A percentile compares a stretch with the other conserved stretches of the same genome.
These are phyloP conservation scores for Scolecobasidium constrictum DNA, from an alignment of 2,329 filamentous ascomycete genomes.

Conservation along the genomic window DNA sequence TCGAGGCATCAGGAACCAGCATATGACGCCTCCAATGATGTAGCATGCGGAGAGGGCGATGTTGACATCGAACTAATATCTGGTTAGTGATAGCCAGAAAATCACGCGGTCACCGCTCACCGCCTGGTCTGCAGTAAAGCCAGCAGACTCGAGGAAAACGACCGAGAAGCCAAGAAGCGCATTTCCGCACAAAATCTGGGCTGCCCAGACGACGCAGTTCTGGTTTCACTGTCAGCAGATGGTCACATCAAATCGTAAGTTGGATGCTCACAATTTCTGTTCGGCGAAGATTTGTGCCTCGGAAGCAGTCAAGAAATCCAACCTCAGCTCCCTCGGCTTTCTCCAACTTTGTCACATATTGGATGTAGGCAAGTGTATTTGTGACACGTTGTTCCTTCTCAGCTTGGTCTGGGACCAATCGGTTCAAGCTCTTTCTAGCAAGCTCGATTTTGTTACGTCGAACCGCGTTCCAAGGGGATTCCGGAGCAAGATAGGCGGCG, in stretches of 20 bases:
- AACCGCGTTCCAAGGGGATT: slow-evolving; percentile 68
- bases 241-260: no score
- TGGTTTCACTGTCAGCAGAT: not conserved
- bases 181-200: slow-evolving; percentile 37
- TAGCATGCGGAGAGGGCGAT: slow-evolving; percentile 54
- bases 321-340: slow-evolving; percentile 63
- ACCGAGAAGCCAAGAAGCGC: slow-evolving; percentile 37
- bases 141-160: slow-evolving; percentile 39
- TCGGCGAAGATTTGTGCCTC: slow-evolving; percentile 62
- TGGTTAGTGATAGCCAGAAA: no score
- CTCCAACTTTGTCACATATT: slow-evolving; percentile 55
- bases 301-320: slow-evolving; percentile 75
- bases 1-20: slow-evolving; percentile 68
- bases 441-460: slow-evolving; percentile 53
- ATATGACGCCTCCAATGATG: slow-evolving; percentile 70
- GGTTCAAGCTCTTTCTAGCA: slow-evolving; percentile 54
- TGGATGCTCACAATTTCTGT: slow-evolving; percentile 57
- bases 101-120: no score
- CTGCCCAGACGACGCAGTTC: slow-evolving; percentile 38
- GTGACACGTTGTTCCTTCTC: not conserved
- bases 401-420: slow-evolving; percentile 17
- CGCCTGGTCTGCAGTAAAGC: slow-evolving; percentile 29
- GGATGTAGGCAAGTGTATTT: not conserved
- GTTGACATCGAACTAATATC: slow-evolving; percentile 37
- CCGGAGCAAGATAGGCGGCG: slow-evolving; percentile 57